Percentiles rank a stretch among this genome's conserved stretches.
Evolutionary conservation across 352 stramenopile genomes (phyloP).

Genomic region (Phytophthora citricola): DNA sequence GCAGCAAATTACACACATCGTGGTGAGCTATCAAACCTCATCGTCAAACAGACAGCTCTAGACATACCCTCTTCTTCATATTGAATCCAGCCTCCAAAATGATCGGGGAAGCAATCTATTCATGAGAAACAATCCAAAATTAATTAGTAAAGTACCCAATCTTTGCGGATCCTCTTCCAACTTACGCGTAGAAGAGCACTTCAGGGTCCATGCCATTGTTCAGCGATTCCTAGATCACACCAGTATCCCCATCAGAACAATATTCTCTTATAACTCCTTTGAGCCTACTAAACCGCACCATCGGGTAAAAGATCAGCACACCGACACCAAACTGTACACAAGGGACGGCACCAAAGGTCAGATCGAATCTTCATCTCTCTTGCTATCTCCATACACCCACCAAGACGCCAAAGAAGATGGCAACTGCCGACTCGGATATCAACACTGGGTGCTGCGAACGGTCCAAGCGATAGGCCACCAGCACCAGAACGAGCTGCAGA

Average conservation of each 20-base stretch:
- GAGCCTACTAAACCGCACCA: slow-evolving; percentile 41
- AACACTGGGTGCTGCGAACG: slow-evolving; percentile 65
- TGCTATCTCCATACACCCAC: slow-evolving; percentile 41
- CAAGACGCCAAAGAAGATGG: slow-evolving; percentile 86
- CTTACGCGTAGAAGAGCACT: slow-evolving; percentile 85
- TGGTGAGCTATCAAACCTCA: slow-evolving; percentile 12
- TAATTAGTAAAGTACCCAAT: slow-evolving; percentile 1
- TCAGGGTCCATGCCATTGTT: slow-evolving; percentile 86
- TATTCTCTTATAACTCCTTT: background rate
- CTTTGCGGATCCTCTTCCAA: slow-evolving; percentile 3
- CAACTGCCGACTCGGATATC: slow-evolving; percentile 83
- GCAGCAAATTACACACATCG: slow-evolving; percentile 4
- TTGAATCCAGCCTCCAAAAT: slow-evolving; percentile 88
- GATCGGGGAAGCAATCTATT: slow-evolving; percentile 76
- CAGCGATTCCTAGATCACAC: slow-evolving; percentile 63
- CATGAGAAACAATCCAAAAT: background rate
- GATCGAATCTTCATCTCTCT: slow-evolving; percentile 9
- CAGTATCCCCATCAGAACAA: slow-evolving; percentile 7
- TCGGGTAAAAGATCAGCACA: slow-evolving; percentile 82
- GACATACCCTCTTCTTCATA: slow-evolving; percentile 85
- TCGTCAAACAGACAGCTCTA: background rate
- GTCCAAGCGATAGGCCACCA: slow-evolving; percentile 84
- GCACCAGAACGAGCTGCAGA: slow-evolving; percentile 82
- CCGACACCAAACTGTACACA: slow-evolving; percentile 70
- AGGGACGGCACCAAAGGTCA: slow-evolving; percentile 15